Evolutionary conservation across 208 protist genomes (phyloP), one percentile per base, ranked within the genome.

Genomic region (Wallacemonas sp.): DNA sequence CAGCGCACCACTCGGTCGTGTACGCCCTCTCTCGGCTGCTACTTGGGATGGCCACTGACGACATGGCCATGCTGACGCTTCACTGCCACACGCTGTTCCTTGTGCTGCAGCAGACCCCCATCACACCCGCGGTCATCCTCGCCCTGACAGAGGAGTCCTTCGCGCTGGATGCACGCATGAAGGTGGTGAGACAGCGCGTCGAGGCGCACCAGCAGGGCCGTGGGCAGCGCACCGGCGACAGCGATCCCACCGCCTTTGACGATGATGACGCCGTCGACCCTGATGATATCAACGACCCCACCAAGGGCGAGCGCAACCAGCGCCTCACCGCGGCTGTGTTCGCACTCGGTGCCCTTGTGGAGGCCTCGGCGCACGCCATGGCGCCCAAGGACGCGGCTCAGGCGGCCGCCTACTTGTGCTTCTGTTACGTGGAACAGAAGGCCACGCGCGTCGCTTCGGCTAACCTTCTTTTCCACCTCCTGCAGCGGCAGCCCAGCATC

Each of bases 251-350:
- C 26, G 69, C 66, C 45, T 73, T 78, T 5, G 77, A 87, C 26
- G 70, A 78, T 10, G 73, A 78, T 26, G 73, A 81, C 52, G 73
- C 74, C 17, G 74, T 95, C 57, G 90, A 95, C 66, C 82, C 87
- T 0, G 90, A 95, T 58, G 86, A 87, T 32, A 85, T 95, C 53
- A 91, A 81, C 67, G 90, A 95, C 68, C 85, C 90, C 1, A 95
- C 90, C 0, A 82, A 81, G 55, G 87, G 90, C 22, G 90, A 95
- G 77, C 86, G 90, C 46, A 95, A 95, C 64, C 90, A 95, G 63
- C 76, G 81, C 3, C 65, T 93, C 24, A 85, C 79, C 34, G 87
- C 90, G 10, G 83, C 81, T 21, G 78, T 93, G 32, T 93, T 95
- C 55, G 79, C 79, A 37, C 76, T 92, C 12, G 76, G 61, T 10